Evolutionary conservation across 2,329 filamentous ascomycete genomes (phyloP).

Genomic region (Parafenestella ontariensis): DNA sequence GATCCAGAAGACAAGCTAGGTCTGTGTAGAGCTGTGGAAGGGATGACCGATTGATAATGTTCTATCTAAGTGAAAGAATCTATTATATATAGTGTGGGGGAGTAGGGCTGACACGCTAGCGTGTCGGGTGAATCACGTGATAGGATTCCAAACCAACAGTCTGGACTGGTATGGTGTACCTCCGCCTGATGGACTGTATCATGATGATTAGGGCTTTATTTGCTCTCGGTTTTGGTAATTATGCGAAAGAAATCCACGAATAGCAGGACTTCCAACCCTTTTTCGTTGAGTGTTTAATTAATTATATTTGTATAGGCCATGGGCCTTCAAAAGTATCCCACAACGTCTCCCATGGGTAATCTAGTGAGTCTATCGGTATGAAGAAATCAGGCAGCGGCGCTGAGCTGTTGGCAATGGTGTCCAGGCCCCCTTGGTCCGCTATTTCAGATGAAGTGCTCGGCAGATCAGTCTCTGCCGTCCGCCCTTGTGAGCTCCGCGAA

Average conservation of each 20-base stretch:
- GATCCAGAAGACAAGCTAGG: constrained; percentile 7
- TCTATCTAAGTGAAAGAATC: too few relatives aligned
- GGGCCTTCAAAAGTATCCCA: constrained; percentile 22
- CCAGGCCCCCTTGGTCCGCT: not conserved
- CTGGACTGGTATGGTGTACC: constrained; percentile 6
- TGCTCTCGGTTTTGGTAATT: not conserved
- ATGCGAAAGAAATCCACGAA: not conserved
- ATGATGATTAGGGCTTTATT: not conserved
- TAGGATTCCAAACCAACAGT: too few relatives aligned
- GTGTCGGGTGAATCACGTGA: too few relatives aligned
- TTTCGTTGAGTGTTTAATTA: not conserved
- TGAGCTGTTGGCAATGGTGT: not conserved
- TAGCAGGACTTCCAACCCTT: not conserved
- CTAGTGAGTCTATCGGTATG: constrained; percentile 19
- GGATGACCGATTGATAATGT: too few relatives aligned
- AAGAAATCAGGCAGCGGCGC: constrained; percentile 7
- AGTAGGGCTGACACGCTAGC: too few relatives aligned
- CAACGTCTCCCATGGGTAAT: constrained; percentile 25
- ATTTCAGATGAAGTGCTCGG: not conserved
- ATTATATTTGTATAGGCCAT: constrained; percentile 19
- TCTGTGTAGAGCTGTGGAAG: too few relatives aligned
- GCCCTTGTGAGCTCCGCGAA: not conserved
- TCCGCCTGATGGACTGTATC: constrained; percentile 6
- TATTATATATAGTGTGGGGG: too few relatives aligned
- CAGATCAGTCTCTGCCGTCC: not conserved